phyloP scores from a whole-genome alignment of 2,329 filamentous ascomycete species.

The Leptographium procerum region DNA sequence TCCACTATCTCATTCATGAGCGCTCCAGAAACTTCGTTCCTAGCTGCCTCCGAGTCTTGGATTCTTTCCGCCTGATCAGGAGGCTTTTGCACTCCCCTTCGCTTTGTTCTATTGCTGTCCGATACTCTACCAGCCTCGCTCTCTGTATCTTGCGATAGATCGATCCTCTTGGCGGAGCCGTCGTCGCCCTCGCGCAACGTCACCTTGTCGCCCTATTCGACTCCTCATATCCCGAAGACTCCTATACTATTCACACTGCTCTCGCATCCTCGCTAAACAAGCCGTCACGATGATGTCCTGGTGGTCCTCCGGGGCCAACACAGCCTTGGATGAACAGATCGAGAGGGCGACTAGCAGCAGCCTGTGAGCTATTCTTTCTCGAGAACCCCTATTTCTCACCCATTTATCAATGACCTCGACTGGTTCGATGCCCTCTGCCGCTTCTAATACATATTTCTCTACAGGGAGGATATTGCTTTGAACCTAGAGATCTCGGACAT shows the following conservation, averaged over 20 bases:
- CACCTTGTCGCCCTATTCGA: neutral
- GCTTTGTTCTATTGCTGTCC: neutral
- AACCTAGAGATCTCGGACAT: conserved; percentile 98
- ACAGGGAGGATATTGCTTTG: conserved; percentile 86
- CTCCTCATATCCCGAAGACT: neutral
- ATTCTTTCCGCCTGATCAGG: neutral
- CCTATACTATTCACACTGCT: neutral
- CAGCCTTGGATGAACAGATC: conserved; percentile 91
- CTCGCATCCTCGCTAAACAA: neutral
- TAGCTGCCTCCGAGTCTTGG: neutral
- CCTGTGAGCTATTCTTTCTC: conserved; percentile 47
- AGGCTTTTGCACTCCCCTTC: neutral
- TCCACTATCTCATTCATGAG: neutral
- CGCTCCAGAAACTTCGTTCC: neutral
- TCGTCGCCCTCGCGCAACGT: neutral
- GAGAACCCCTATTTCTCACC: neutral
- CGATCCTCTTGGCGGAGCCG: neutral
- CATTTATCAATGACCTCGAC: neutral
- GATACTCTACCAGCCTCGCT: neutral
- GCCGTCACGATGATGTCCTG: conserved; percentile 61
- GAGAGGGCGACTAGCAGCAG: conserved; percentile 91
- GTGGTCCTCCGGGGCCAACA: conserved; percentile 88
- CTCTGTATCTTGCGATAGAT: neutral
- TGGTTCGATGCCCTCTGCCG: neutral
- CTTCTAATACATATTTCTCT: neutral